These are phyloP conservation scores for Saksenaea vasiformis DNA, from an alignment of 371 early-diverging fungal genomes.

Conservation along the genomic window DNA sequence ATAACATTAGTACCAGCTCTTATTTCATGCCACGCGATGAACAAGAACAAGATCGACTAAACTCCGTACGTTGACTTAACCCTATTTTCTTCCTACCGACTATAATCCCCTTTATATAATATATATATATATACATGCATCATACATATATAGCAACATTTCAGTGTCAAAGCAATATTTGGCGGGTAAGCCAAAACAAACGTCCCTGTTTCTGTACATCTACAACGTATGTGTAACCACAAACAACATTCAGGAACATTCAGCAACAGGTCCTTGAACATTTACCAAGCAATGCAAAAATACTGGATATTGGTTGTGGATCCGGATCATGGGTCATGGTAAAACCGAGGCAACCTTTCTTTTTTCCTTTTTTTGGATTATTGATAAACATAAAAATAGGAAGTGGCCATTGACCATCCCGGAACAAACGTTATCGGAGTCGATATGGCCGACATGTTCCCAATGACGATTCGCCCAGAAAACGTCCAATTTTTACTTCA, in stretches of 20 bases:
- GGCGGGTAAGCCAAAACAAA: slow-evolving; percentile 18
- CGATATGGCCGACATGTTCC: slow-evolving; percentile 55
- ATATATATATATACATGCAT: background rate
- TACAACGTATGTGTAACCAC: background rate
- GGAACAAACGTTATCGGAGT: slow-evolving; percentile 53
- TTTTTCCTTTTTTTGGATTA: slow-evolving; percentile 1
- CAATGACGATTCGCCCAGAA: slow-evolving; percentile 44
- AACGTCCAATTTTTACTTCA: slow-evolving; percentile 42
- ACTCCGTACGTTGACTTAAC: slow-evolving; percentile 31
- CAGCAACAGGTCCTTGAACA: slow-evolving; percentile 18
- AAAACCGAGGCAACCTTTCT: background rate
- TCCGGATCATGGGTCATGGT: slow-evolving; percentile 31
- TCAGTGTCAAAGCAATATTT: slow-evolving; percentile 2
- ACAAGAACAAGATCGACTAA: slow-evolving; percentile 50
- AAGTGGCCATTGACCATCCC: slow-evolving; percentile 63
- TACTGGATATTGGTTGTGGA: slow-evolving; percentile 30
- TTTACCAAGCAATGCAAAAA: slow-evolving; percentile 20
- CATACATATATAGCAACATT: background rate
- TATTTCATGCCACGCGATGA: slow-evolving; percentile 53
- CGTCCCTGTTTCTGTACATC: background rate
- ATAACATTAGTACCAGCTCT: slow-evolving; percentile 30
- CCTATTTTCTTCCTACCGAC: background rate
- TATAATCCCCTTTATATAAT: background rate
- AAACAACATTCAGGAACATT: slow-evolving; percentile 25
- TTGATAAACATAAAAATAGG: slow-evolving; percentile 18